A percentile compares a stretch with the other conserved stretches of the same genome.
Evolutionary conservation across 345 rosid species (phyloP).

Genomic region (Corchorus capsularis): DNA sequence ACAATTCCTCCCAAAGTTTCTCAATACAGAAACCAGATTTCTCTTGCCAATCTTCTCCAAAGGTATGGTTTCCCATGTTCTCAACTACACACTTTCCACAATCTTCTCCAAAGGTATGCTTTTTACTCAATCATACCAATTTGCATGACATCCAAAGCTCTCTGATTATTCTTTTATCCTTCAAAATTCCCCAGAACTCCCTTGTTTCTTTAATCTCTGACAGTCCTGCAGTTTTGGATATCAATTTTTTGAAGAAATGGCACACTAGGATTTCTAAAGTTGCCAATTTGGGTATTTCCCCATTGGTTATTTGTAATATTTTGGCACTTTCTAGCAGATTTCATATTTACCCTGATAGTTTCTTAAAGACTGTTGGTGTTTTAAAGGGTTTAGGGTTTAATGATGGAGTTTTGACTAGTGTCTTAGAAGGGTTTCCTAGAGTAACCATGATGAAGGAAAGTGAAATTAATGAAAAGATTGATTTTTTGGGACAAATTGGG

Average conservation of each 20-base stretch:
- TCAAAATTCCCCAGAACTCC: conserved; percentile 53
- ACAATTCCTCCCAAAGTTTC: conserved; percentile 18
- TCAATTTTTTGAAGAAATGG: conserved; percentile 67
- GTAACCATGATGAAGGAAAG: conserved; percentile 44
- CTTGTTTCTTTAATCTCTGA: conserved; percentile 52
- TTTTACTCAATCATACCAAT: conserved; percentile 41
- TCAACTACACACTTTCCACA: conserved; percentile 47
- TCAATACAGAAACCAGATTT: conserved; percentile 43
- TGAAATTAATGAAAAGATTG: conserved; percentile 49
- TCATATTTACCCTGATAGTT: conserved; percentile 49
- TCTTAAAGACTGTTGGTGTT: conserved; percentile 32
- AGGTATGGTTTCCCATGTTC: conserved; percentile 71
- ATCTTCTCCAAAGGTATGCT: too few relatives aligned
- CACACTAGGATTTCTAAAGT: conserved; percentile 30
- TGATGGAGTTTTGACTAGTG: conserved; percentile 43
- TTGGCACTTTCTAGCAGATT: conserved; percentile 55
- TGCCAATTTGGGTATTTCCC: conserved; percentile 30
- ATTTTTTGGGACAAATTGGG: conserved; percentile 50
- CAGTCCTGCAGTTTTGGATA: conserved; percentile 69
- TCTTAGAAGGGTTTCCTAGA: conserved; percentile 57
- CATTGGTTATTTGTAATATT: conserved; percentile 43
- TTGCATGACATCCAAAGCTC: conserved; percentile 52
- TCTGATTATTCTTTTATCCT: conserved; percentile 50
- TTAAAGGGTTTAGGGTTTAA: conserved; percentile 66
- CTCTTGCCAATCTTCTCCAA: conserved; percentile 62